Conservation (phyloP, 2,329 filamentous ascomycete genomes). For the Pseudogymnoascus sp. region DNA sequence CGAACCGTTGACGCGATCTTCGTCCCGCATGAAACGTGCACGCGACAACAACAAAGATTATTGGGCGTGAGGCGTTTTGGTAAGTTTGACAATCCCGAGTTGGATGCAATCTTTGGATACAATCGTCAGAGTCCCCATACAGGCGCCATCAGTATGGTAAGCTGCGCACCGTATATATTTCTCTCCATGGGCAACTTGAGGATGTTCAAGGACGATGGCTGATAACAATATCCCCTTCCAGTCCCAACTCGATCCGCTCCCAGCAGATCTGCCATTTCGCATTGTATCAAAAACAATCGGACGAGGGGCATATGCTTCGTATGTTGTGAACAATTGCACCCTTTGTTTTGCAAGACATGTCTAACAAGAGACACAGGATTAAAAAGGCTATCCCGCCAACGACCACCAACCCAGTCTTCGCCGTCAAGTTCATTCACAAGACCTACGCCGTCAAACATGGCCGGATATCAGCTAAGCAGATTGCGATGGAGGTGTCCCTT, state of each 20-base stretch:
- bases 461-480: constrained; percentile 79
- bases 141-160: constrained; percentile 5
- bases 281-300: constrained; percentile 96
- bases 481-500: constrained; percentile 84
- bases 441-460: constrained; percentile 86
- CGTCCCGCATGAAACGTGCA: constrained; percentile 21
- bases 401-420: constrained; percentile 69
- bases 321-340: constrained; percentile 29
- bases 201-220: constrained; percentile 14
- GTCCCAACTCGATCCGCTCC: constrained; percentile 85
- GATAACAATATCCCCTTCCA: constrained; percentile 37
- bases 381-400: constrained; percentile 83
- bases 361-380: constrained; percentile 32
- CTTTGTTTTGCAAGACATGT: constrained; percentile 19
- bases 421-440: constrained; percentile 98
- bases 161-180: constrained; percentile 1
- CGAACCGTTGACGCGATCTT: constrained; percentile 23
- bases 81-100: constrained; percentile 17
- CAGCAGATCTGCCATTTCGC: constrained; percentile 79
- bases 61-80: constrained; percentile 25
- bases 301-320: constrained; percentile 96
- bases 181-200: neutral
- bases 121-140: neutral
- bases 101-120: neutral
- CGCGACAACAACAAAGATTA: constrained; percentile 23